Conservation (phyloP, 345 rosid genomes). For the Dimocarpus longan region DNA sequence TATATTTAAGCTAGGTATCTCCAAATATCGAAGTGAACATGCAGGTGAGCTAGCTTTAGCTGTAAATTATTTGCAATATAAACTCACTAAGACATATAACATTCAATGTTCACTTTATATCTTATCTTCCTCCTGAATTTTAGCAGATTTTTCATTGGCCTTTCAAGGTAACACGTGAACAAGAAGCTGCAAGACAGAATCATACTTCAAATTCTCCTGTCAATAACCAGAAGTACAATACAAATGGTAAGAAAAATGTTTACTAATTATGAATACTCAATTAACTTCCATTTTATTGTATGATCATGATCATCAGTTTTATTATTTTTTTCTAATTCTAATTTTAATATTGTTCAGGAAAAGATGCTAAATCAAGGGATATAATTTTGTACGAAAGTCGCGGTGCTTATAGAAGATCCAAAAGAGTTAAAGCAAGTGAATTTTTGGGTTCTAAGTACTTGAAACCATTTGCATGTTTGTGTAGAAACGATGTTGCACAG, state of each 20-base stretch:
- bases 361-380: conserved; percentile 26
- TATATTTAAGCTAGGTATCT: conserved; percentile 7
- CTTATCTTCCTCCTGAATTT: conserved; percentile 17
- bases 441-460: conserved; percentile 20
- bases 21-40: conserved; percentile 38
- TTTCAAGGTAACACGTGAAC: conserved; percentile 45
- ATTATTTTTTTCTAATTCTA: neutral
- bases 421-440: conserved; percentile 11
- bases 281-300: neutral
- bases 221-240: neutral
- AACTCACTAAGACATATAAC: too few relatives aligned
- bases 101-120: neutral
- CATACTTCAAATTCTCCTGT: neutral
- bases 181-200: conserved; percentile 21
- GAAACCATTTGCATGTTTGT: conserved; percentile 38
- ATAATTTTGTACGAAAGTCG: conserved; percentile 27
- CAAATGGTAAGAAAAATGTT: conserved; percentile 29
- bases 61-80: too few relatives aligned
- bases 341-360: conserved; percentile 31
- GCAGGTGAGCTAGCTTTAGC: conserved; percentile 52
- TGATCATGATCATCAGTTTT: neutral
- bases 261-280: too few relatives aligned
- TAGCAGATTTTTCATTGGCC: conserved; percentile 72
- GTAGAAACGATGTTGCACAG: conserved; percentile 59
- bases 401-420: conserved; percentile 30